These are phyloP conservation scores for Pelargonium myrrhifolium DNA, from an alignment of 441 rosid genomes.

Conservation along the genomic window DNA sequence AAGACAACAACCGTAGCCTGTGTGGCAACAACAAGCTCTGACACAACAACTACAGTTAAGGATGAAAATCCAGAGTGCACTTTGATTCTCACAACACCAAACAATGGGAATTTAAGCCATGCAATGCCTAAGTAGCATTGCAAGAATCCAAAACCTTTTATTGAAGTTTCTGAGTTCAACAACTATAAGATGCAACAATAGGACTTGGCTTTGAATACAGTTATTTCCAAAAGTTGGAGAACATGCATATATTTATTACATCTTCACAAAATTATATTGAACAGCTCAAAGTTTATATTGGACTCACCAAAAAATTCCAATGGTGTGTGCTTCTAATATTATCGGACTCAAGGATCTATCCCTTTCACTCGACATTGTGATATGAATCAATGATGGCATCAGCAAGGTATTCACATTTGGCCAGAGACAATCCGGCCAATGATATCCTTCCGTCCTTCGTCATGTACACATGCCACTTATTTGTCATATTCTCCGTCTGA, in stretches of 20 bases:
- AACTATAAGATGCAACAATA: no score
- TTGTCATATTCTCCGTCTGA: conserved; percentile 86
- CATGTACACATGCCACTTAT: conserved; percentile 93
- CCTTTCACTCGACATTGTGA: conserved; percentile 55
- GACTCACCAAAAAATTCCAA: conserved; percentile 12
- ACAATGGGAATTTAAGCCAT: no score
- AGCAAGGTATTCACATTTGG: conserved; percentile 84
- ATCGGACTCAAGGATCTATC: not conserved
- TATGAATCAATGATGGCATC: conserved; percentile 77
- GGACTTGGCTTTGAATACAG: not conserved
- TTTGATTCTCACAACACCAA: no score
- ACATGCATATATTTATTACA: conserved; percentile 21
- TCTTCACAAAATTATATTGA: not conserved
- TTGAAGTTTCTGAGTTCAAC: no score
- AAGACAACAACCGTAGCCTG: no score
- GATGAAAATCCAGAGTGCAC: no score
- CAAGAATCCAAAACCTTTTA: no score
- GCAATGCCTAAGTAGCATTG: no score
- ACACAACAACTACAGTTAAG: no score
- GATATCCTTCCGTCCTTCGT: conserved; percentile 94
- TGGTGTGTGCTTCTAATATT: conserved; percentile 9
- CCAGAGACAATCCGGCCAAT: conserved; percentile 75
- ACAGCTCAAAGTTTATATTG: conserved; percentile 9
- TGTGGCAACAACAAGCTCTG: no score
- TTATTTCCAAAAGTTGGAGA: not conserved